phyloP scores from a whole-genome alignment of 306 rosid genomes.

The Sicyos baderoa region DNA sequence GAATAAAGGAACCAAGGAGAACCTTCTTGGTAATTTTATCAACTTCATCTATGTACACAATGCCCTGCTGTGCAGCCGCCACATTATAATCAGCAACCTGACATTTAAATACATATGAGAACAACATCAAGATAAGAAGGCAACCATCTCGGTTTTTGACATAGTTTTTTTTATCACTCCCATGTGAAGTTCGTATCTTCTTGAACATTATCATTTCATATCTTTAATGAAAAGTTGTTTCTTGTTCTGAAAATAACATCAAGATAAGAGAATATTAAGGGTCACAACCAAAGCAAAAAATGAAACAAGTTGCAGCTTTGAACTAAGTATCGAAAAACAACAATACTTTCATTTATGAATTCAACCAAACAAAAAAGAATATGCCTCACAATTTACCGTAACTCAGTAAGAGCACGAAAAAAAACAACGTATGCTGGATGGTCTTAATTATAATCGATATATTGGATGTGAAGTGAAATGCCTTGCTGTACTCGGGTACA shows the following conservation, averaged over 20 bases:
- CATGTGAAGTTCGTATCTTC: too few relatives aligned
- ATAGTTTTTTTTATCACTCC: too few relatives aligned
- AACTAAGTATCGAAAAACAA: not conserved
- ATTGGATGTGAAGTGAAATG: not conserved
- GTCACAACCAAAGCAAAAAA: not conserved
- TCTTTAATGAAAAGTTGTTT: too few relatives aligned
- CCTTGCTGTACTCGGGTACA: not conserved
- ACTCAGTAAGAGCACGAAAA: not conserved
- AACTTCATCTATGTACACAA: slow-evolving; percentile 97
- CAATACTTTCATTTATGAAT: not conserved
- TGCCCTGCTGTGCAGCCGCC: slow-evolving; percentile 95
- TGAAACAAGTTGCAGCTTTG: not conserved
- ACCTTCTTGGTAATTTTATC: slow-evolving; percentile 98
- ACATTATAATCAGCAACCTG: slow-evolving; percentile 95
- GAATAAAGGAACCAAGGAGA: slow-evolving; percentile 8
- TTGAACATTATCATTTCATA: too few relatives aligned
- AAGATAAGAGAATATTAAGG: not conserved
- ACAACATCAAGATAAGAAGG: not conserved
- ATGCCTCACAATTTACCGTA: too few relatives aligned
- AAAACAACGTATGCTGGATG: not conserved
- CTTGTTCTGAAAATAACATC: not conserved
- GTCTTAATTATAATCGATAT: not conserved
- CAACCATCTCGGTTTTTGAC: too few relatives aligned
- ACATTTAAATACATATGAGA: slow-evolving; percentile 15
- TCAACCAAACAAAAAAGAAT: not conserved